These are phyloP conservation scores for Tetraselmis striata DNA, from an alignment of 139 green algal genomes.

Conservation along the genomic window DNA sequence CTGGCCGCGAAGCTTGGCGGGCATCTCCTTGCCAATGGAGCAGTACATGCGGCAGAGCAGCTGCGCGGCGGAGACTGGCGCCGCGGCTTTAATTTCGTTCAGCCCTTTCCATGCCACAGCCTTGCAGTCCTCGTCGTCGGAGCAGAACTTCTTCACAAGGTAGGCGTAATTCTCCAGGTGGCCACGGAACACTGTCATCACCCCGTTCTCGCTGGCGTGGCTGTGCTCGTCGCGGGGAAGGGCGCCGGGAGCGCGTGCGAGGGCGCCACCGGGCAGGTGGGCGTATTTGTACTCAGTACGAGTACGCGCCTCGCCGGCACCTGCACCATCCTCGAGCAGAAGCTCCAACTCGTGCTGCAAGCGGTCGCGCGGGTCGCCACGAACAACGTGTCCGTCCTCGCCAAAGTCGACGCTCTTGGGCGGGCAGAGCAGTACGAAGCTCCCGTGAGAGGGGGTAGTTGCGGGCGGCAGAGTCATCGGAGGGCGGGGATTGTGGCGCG, in stretches of 20 bases:
- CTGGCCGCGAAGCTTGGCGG: constrained; percentile 17
- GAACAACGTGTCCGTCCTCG: not conserved
- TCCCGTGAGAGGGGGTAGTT: too few relatives aligned
- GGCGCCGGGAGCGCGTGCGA: not conserved
- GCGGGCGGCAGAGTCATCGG: too few relatives aligned
- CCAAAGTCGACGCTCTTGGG: not conserved
- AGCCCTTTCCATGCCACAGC: not conserved
- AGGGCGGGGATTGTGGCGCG: too few relatives aligned
- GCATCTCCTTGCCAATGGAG: constrained; percentile 11
- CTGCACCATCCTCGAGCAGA: not conserved
- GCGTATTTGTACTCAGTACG: too few relatives aligned
- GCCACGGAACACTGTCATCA: not conserved
- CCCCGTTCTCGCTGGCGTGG: not conserved
- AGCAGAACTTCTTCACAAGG: constrained; percentile 30
- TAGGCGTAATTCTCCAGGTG: constrained; percentile 32
- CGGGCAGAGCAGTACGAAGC: not conserved
- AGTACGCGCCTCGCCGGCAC: too few relatives aligned
- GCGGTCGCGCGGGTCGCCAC: not conserved
- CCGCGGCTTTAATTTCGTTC: constrained; percentile 17
- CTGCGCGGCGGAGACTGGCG: constrained; percentile 1
- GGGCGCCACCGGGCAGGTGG: not conserved
- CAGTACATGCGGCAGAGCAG: constrained; percentile 19
- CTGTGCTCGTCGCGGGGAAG: not conserved
- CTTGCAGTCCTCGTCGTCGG: not conserved
- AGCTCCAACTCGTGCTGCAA: not conserved